Evolutionary conservation across 2,329 filamentous ascomycete species (phyloP).

Genomic region (Sporothrix sp.): DNA sequence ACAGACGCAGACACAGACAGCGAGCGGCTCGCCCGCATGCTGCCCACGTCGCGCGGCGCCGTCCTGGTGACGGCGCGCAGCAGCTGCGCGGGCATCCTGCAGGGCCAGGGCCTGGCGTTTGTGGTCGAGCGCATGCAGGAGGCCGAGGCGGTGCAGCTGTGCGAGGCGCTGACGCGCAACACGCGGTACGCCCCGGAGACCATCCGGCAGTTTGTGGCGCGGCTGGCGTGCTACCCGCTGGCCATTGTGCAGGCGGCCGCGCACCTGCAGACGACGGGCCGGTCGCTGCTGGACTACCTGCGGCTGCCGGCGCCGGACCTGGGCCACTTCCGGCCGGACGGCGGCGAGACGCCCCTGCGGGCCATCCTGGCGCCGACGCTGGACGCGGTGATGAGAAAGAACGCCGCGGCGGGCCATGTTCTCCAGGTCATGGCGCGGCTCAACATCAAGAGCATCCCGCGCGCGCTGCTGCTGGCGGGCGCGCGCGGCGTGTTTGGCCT

Average conservation of each 20-base stretch:
- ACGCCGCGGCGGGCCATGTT: too few relatives aligned
- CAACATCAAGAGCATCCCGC: too few relatives aligned
- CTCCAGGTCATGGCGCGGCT: too few relatives aligned
- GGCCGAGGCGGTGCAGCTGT: neutral
- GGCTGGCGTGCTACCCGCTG: neutral
- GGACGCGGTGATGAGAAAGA: too few relatives aligned
- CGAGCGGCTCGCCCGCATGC: neutral
- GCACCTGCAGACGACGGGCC: neutral
- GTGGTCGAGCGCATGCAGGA: neutral
- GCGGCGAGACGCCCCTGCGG: too few relatives aligned
- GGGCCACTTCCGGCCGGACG: neutral
- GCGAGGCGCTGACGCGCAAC: neutral
- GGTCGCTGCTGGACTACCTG: neutral
- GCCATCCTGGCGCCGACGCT: too few relatives aligned
- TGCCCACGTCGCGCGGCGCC: neutral
- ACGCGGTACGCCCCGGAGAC: neutral
- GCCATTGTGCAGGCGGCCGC: neutral
- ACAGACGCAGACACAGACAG: neutral
- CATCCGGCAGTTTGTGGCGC: neutral
- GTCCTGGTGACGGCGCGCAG: neutral
- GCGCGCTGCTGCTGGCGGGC: too few relatives aligned
- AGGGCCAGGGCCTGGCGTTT: neutral
- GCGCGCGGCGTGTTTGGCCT: too few relatives aligned
- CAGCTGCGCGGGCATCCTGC: neutral
- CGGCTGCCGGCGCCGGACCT: neutral